Percentiles rank a stretch among this genome's conserved stretches.
Conservation (phyloP, 495 filamentous ascomycete genomes). For the Aspergillus steynii region DNA sequence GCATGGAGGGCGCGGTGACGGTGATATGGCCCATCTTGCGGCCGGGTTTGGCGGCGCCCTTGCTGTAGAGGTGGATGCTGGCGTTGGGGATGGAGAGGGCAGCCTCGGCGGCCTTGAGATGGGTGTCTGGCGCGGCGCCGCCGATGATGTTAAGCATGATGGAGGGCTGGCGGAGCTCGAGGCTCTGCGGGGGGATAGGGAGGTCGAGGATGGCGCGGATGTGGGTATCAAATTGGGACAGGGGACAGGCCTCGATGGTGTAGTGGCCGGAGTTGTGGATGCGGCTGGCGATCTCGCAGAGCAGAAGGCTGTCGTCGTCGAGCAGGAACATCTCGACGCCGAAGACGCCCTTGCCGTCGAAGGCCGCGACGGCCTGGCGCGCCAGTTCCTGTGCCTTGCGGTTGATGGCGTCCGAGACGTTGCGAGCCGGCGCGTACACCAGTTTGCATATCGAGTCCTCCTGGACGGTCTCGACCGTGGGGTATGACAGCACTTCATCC, state of each 20-base stretch:
- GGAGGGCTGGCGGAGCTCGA: constrained; percentile 62
- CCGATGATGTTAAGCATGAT: constrained; percentile 99
- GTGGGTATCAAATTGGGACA: constrained; percentile 92
- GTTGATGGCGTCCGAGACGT: constrained; percentile 60
- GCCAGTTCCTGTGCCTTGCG: constrained; percentile 74
- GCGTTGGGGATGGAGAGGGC: constrained; percentile 64
- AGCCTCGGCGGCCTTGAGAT: constrained; percentile 62
- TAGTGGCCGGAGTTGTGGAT: constrained; percentile 98
- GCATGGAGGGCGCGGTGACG: constrained; percentile 65
- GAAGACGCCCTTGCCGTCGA: constrained; percentile 90
- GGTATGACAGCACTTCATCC: constrained; percentile 75
- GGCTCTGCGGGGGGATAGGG: constrained; percentile 62
- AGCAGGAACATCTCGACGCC: constrained; percentile 96
- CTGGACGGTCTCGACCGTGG: constrained; percentile 90
- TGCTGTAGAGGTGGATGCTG: constrained; percentile 87
- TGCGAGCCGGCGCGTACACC: constrained; percentile 81
- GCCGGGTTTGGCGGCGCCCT: constrained; percentile 76
- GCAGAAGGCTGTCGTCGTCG: constrained; percentile 67
- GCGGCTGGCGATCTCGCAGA: constrained; percentile 94
- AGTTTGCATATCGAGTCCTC: constrained; percentile 95
- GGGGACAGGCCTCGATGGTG: constrained; percentile 88
- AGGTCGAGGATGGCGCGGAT: constrained; percentile 82
- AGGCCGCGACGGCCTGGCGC: constrained; percentile 70
- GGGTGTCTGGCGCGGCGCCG: constrained; percentile 66
- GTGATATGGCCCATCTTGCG: constrained; percentile 97